Evolutionary conservation across 352 stramenopile genomes (phyloP).

Genomic region (Pythium insidiosum): DNA sequence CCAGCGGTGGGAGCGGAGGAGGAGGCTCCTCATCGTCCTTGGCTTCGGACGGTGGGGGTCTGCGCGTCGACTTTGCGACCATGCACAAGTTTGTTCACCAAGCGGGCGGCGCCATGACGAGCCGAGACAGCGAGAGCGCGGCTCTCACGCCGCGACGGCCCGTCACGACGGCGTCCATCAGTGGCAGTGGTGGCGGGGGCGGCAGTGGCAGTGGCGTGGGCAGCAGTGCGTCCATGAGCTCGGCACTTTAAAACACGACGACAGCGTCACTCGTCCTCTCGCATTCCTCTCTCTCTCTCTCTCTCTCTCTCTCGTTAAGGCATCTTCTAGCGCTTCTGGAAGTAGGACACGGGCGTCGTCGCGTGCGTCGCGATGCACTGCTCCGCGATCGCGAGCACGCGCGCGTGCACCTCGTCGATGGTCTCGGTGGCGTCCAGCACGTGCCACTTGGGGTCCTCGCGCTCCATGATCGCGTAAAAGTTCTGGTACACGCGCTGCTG

Average conservation of each 20-base stretch:
- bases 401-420: conserved; percentile 65
- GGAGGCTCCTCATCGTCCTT: background rate
- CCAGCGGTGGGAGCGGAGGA: conserved; percentile 11
- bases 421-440: conserved; percentile 69
- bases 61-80: conserved; percentile 32
- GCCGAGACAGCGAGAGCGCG: background rate
- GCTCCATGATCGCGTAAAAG: conserved; percentile 61
- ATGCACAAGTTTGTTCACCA: conserved; percentile 76
- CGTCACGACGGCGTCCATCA: conserved; percentile 8
- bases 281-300: conserved; percentile 1
- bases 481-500: conserved; percentile 81
- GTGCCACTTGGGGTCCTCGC: conserved; percentile 48
- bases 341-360: conserved; percentile 22
- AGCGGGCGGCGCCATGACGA: conserved; percentile 9
- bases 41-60: background rate
- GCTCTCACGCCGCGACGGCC: conserved; percentile 2
- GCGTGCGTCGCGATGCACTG: conserved; percentile 28
- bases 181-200: background rate
- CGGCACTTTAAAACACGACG: no score
- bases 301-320: background rate
- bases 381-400: conserved; percentile 46
- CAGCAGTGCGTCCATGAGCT: background rate
- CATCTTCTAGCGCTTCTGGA: no score
- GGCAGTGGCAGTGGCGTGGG: background rate
- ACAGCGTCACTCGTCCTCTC: background rate